Evolutionary conservation across 345 rosid genomes (phyloP).

Genomic region (Citrus reticulata): DNA sequence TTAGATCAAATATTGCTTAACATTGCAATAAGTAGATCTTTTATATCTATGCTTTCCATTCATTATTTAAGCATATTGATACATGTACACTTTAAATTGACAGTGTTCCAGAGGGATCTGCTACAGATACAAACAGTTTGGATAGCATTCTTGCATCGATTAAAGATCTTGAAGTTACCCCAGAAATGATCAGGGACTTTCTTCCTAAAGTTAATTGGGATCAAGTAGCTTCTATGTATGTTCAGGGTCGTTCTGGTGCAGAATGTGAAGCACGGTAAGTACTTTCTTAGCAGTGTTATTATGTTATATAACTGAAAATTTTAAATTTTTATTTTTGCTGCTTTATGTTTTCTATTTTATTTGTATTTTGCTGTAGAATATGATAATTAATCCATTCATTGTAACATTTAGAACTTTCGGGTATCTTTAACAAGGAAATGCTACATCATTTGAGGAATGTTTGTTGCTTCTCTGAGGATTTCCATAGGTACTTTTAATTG

Average conservation of each 20-base stretch:
- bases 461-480: neutral
- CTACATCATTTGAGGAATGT: neutral
- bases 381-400: neutral
- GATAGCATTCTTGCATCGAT: slow-evolving; percentile 51
- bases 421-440: neutral
- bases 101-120: slow-evolving; percentile 52
- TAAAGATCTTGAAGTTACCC: slow-evolving; percentile 67
- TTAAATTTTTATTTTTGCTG: neutral
- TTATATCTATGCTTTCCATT: neutral
- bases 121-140: slow-evolving; percentile 31
- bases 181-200: slow-evolving; percentile 62
- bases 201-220: slow-evolving; percentile 87
- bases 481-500: neutral
- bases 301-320: neutral
- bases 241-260: slow-evolving; percentile 62
- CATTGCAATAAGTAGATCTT: neutral
- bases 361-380: neutral
- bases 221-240: slow-evolving; percentile 59
- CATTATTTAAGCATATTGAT: slow-evolving; percentile 14
- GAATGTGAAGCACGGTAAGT: slow-evolving; percentile 88
- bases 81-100: slow-evolving; percentile 22
- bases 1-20: neutral
- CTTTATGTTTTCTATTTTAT: slow-evolving; percentile 4
- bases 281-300: slow-evolving; percentile 10
- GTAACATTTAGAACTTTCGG: neutral